These are phyloP conservation scores for Penicillium hesseltinei DNA, from an alignment of 2,329 filamentous ascomycete species.

Conservation along the genomic window DNA sequence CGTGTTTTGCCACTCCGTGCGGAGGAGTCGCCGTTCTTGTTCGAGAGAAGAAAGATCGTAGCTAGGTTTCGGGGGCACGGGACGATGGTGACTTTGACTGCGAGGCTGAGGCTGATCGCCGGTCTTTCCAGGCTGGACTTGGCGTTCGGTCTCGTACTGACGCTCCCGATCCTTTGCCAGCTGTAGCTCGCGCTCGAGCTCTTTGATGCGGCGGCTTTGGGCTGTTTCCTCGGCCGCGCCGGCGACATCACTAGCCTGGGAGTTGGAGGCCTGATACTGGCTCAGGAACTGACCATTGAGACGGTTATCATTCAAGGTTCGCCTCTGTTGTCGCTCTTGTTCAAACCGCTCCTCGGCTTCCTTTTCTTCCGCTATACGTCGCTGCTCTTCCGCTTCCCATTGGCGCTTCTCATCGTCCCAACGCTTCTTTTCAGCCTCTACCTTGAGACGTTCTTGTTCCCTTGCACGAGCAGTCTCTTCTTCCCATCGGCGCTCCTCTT, in stretches of 20 bases:
- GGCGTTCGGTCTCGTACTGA: constrained; percentile 61
- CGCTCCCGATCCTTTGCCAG: constrained; percentile 66
- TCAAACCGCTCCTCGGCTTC: constrained; percentile 67
- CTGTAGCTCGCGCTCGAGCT: constrained; percentile 73
- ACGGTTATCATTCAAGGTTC: constrained; percentile 62
- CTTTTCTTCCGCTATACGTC: constrained; percentile 67
- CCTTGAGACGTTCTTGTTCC: constrained; percentile 50
- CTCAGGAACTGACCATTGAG: constrained; percentile 81
- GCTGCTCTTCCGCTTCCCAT: constrained; percentile 76
- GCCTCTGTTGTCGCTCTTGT: constrained; percentile 63
- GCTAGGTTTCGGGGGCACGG: constrained; percentile 43
- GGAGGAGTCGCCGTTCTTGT: constrained; percentile 60
- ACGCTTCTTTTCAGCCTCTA: constrained; percentile 47
- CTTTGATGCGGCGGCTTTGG: constrained; percentile 68
- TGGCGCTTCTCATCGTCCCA: constrained; percentile 58
- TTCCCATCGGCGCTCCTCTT: constrained; percentile 49
- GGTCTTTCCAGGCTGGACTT: constrained; percentile 38
- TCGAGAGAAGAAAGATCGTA: constrained; percentile 58
- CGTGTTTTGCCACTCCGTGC: constrained; percentile 54
- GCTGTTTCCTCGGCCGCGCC: constrained; percentile 46
- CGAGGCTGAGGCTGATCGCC: constrained; percentile 23
- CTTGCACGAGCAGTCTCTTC: constrained; percentile 48
- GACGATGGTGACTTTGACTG: constrained; percentile 32
- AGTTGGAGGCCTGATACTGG: constrained; percentile 77
- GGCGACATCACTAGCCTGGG: constrained; percentile 51